These are phyloP conservation scores for Blumeria graminis DNA, from an alignment of 2,329 filamentous ascomycete species.

Conservation along the genomic window DNA sequence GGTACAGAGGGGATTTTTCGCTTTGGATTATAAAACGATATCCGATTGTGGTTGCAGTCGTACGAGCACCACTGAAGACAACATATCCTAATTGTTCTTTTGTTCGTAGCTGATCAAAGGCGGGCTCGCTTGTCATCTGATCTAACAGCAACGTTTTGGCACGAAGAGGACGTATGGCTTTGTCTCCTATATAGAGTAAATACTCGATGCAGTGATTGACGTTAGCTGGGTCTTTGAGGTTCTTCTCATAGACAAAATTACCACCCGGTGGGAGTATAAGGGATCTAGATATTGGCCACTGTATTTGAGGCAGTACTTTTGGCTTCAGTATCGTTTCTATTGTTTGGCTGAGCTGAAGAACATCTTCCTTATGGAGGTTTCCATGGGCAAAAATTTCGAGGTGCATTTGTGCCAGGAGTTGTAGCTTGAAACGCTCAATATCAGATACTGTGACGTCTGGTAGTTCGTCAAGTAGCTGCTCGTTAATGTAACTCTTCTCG, in stretches of 20 bases:
- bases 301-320: slow-evolving; percentile 43
- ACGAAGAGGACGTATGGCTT: slow-evolving; percentile 41
- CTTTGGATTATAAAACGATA: slow-evolving; percentile 87
- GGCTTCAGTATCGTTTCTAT: slow-evolving; percentile 58
- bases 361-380: slow-evolving; percentile 86
- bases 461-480: slow-evolving; percentile 58
- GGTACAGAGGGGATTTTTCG: slow-evolving; percentile 59
- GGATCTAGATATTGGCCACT: slow-evolving; percentile 59
- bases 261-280: slow-evolving; percentile 55
- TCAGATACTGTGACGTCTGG: slow-evolving; percentile 49
- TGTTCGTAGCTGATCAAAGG: slow-evolving; percentile 82
- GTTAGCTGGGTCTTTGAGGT: slow-evolving; percentile 65
- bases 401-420: slow-evolving; percentile 60
- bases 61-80: slow-evolving; percentile 59
- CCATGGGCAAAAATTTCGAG: slow-evolving; percentile 77
- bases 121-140: slow-evolving; percentile 79
- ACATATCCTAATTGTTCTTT: slow-evolving; percentile 97
- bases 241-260: slow-evolving; percentile 64
- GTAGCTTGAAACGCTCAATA: slow-evolving; percentile 53
- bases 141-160: slow-evolving; percentile 62
- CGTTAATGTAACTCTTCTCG: slow-evolving; percentile 54
- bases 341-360: slow-evolving; percentile 59
- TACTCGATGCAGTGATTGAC: slow-evolving; percentile 74
- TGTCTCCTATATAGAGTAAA: slow-evolving; percentile 44
- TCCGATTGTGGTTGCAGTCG: slow-evolving; percentile 53